Percentiles rank a stretch among this genome's conserved stretches.
phyloP scores from a whole-genome alignment of 805 yeast genomes.

The Lipomyces kockii region DNA sequence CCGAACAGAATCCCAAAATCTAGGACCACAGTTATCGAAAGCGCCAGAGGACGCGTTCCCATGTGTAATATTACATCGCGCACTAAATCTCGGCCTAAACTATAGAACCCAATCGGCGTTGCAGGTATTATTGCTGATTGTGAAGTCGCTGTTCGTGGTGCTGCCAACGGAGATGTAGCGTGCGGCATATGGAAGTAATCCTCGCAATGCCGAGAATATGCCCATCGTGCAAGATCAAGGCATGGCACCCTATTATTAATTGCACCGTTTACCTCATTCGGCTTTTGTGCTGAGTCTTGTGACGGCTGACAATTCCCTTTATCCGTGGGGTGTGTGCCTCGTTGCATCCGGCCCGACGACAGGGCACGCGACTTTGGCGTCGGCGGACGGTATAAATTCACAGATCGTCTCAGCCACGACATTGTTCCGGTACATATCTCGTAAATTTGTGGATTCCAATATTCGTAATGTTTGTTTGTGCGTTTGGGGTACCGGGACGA shows the following conservation, averaged over 20 bases:
- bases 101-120: not conserved
- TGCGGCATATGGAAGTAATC: constrained; percentile 1
- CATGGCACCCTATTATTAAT: not conserved
- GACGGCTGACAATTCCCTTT: not conserved
- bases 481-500: not conserved
- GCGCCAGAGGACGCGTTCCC: not conserved
- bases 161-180: not conserved
- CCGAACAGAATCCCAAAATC: not conserved
- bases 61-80: not conserved
- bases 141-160: not conserved
- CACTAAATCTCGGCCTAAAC: not conserved
- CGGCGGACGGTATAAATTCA: not conserved
- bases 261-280: not conserved
- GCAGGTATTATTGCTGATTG: not conserved
- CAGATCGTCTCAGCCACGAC: not conserved
- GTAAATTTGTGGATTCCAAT: not conserved
- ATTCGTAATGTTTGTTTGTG: not conserved
- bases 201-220: not conserved
- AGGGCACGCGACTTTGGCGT: not conserved
- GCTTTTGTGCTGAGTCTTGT: not conserved
- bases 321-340: not conserved
- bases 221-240: not conserved
- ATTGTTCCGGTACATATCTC: not conserved
- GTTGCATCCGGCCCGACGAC: not conserved
- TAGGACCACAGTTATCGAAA: not conserved